Evolutionary conservation across 2,329 filamentous ascomycete genomes (phyloP), one percentile per base, ranked within the genome.

Genomic region (Myriosclerotinia duriaeana): DNA sequence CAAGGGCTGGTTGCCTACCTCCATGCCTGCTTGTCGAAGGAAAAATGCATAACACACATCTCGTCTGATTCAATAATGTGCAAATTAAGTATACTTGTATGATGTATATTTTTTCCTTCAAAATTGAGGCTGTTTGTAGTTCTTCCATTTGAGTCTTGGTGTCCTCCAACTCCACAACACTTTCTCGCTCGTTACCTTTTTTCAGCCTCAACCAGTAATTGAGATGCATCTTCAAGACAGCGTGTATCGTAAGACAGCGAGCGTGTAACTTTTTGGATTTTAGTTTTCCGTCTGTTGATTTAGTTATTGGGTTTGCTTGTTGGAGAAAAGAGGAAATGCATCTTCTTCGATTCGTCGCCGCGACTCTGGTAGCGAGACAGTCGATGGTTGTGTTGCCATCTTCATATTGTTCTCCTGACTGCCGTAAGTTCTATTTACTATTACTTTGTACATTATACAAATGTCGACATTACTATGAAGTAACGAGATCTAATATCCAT

Each of bases 351-450:
- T 56, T 68, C n/a, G 44, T 72, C 15, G 69, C 64, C 53, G 70
- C 65, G 64, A 50, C 67, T 22, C 58, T 72, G 63, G 67, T 63
- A 42, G 65, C 65, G 26, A 68, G 71, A 59, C 71, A 72, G 65
- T 38, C 42, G 17, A 30, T n/a, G 15, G 38, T 54, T 4, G 54
- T 72, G 8, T 36, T 73, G 40, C 72, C 73, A 8, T 52, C 56
- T 1, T 20, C 61, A 6, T 73, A 71, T 56, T 74, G 73, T 66
- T 54, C 69, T 65, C 72, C 73, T 26, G 50, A 70, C 53, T 74
- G 73, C 67, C 72, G 72, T 74, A 56, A 71, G 72, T 71, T 48
- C 15, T 11, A 22, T 46, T 9, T 46, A 20, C 15, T 15, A 36
- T 46, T 15, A 22, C 11, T 26, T 15, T 15, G 46, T n/a, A 15